A percentile compares a stretch with the other conserved stretches of the same genome.
These are phyloP conservation scores for Bryoerythrophyllum caledonicum DNA, from an alignment of 225 moss, liverwort and hornwort genomes.

Conservation along the genomic window DNA sequence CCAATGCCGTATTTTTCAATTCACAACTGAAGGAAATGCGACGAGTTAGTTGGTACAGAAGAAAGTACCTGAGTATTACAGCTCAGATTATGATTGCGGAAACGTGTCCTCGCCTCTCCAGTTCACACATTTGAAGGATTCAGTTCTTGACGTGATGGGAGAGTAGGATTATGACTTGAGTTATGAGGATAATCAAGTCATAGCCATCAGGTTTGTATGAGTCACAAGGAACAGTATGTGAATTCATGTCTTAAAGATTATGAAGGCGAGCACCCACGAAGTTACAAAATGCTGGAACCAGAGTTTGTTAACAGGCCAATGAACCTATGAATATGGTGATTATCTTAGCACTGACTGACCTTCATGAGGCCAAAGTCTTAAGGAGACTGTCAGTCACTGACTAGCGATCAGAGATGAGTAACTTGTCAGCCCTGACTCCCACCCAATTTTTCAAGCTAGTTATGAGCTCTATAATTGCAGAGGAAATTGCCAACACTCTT, in stretches of 20 bases:
- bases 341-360: neutral
- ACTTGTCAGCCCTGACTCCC: slow-evolving; percentile 10
- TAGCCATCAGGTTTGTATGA: neutral
- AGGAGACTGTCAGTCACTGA: neutral
- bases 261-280: neutral
- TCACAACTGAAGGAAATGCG: no score
- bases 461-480: neutral
- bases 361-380: slow-evolving; percentile 17
- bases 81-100: neutral
- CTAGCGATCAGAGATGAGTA: neutral
- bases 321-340: neutral
- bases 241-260: no score
- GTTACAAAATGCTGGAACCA: neutral
- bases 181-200: neutral
- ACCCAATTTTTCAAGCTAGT: neutral
- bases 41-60: neutral
- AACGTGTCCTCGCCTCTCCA: neutral
- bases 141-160: neutral
- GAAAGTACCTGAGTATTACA: neutral
- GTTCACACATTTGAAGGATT: slow-evolving; percentile 2
- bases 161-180: neutral
- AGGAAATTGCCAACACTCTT: neutral
- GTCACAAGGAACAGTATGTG: neutral
- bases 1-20: no score
- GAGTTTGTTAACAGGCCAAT: neutral